phyloP scores from a whole-genome alignment of 345 rosid genomes.

The Trapa incisa region DNA sequence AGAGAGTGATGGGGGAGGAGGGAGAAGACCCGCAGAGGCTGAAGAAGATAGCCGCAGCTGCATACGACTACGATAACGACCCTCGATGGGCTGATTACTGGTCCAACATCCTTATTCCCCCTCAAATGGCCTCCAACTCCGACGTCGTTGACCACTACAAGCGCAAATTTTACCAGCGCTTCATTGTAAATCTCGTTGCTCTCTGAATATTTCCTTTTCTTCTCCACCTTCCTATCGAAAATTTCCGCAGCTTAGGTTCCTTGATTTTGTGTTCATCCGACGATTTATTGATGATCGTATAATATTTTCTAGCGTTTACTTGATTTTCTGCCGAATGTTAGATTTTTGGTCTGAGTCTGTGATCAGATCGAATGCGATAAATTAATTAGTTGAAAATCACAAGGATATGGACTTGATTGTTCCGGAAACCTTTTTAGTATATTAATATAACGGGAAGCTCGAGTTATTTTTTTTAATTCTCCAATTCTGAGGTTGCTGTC shows the following conservation, averaged over 20 bases:
- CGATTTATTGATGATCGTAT: background rate
- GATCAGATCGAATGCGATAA: background rate
- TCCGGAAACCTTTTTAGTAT: background rate
- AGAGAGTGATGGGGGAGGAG: constrained; percentile 45
- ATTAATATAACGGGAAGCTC: background rate
- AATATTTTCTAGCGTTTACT: background rate
- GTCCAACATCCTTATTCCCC: constrained; percentile 89
- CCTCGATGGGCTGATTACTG: constrained; percentile 82
- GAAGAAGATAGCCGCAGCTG: constrained; percentile 68
- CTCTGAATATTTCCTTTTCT: background rate
- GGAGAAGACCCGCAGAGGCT: constrained; percentile 77
- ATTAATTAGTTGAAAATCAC: background rate
- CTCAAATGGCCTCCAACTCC: constrained; percentile 74
- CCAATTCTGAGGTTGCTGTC: background rate
- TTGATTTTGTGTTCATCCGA: background rate
- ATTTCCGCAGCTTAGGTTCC: background rate
- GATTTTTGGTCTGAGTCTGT: background rate
- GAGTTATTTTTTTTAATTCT: background rate
- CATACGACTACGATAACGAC: constrained; percentile 85
- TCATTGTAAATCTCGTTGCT: constrained; percentile 29
- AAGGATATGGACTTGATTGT: background rate
- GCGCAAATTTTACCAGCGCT: constrained; percentile 96
- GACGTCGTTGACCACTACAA: constrained; percentile 82
- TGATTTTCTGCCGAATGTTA: background rate
- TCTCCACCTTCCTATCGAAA: background rate